phyloP scores from a whole-genome alignment of 345 rosid species.

The Sonneratia caseolaris region DNA sequence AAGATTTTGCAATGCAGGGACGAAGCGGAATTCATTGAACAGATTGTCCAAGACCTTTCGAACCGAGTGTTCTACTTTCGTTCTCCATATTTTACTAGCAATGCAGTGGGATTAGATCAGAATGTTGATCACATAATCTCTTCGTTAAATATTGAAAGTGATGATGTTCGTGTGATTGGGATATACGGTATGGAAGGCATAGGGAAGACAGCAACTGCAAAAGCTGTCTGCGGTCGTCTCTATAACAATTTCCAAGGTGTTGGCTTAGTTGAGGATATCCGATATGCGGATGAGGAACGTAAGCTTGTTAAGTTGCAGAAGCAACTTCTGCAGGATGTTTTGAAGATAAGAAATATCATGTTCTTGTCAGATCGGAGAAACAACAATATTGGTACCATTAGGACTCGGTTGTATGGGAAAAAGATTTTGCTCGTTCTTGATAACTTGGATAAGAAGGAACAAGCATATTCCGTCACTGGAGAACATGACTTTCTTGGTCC shows the following conservation, averaged over 20 bases:
- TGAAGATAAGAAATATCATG: neutral
- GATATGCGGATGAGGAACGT: neutral
- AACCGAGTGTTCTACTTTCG: no score
- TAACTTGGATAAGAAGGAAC: neutral
- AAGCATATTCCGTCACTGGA: neutral
- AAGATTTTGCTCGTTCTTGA: conserved; percentile 2
- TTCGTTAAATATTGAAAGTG: no score
- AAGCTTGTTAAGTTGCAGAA: neutral
- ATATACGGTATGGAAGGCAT: neutral
- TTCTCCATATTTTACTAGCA: no score
- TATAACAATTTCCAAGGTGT: conserved; percentile 2
- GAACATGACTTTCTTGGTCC: neutral
- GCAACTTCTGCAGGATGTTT: neutral
- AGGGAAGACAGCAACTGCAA: neutral
- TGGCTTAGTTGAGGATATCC: neutral
- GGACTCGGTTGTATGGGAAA: neutral
- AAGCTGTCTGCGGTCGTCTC: neutral
- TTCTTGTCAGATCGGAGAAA: neutral
- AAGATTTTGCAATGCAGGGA: no score
- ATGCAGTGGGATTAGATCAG: neutral
- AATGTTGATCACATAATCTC: no score
- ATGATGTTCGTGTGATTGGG: conserved; percentile 3
- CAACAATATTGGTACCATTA: neutral
- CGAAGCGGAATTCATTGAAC: no score
- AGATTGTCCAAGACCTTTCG: no score